Base-by-base conservation (phyloP, 176 grass and related monocot species). In the Hsuehochloa calcarea region DNA sequence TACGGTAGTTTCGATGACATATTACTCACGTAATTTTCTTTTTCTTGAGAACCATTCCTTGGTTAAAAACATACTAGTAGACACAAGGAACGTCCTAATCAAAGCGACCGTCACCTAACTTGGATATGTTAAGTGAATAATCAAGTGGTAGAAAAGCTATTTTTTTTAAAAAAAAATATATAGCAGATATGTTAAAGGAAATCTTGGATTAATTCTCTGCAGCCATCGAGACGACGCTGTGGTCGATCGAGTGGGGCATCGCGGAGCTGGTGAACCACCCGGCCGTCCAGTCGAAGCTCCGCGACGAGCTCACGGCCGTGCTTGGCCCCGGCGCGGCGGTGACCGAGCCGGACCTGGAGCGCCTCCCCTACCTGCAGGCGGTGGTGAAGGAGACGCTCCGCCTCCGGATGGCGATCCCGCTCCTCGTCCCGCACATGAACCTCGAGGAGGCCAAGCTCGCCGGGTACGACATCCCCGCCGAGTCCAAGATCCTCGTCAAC, bases 381-480 rank as follows among this genome's bases (percentile, higher is more conserved):
- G 74, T 95, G n/a, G 84, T 98, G 61, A 98, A 94, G 89, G 96
- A 98, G 93, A 98, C 96, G 0, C 89, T 98, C 34, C 96, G 96
- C 50, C 81, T 98, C 20, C 96, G 96, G 88, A 98, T 98, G 96
- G 96, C 96, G 49, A 98, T 98, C 88, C 96, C 96, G 56, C 90
- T 98, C 19, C 91, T 98, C 22, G 96, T 98, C n/a, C 96, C 96
- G 15, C 96, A 98, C 93, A 98, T 98, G 96, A 98, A 98, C 93
- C 96, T 98, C 80, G 76, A 80, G 76, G 89, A 98, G 41, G 96
- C 88, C 58, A 95, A 92, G 85, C 96, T 96, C 77, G 29, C 47
- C 43, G 96, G 96, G 55, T 95, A 67, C 76, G 96, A 98, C 88
- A 98, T 98, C 84, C 90, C 93, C 19, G 96, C 96, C 2, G 96